Evolutionary conservation across 1,139 yeast genomes (phyloP), one percentile per base, ranked within the genome.

Genomic region (Schwanniomyces etchellsii): DNA sequence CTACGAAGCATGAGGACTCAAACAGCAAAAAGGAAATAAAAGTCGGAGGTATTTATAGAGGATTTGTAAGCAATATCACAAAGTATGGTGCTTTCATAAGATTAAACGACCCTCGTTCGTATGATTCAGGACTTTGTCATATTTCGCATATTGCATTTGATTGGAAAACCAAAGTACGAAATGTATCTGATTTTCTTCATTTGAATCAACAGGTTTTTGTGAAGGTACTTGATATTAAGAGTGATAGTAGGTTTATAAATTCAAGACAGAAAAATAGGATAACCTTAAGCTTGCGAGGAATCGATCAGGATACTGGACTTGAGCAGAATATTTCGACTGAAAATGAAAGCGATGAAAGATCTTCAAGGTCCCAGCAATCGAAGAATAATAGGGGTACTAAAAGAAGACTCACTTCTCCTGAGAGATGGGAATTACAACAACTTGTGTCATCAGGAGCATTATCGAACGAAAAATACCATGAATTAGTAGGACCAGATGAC

Each of bases 381-480:
- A 30, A 6, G 13, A 32, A 22, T 15, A 26, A 28, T 13, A 24
- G 39, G 18, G 38, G 40, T 9, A 29, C 34, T 12, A 55, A 63
- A 34, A 65, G 77, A 43, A 60, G 85, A 30, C 52, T 81, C 23
- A 80, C 93, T 0, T 81, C 94, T 0, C 94, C 95, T 1, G 97
- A 89, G 51, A 59, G 89, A 35, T 89, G 96, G 95, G 96, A 89
- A 47, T 70, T 85, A 31, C 65, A 84, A 20, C 96, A 89, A 47
- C 60, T 85, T 20, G 80, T 82, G 21, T 82, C 93, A 0, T 77
- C 93, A 3, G 95, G 95, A 2, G 91, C 74, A 0, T 75, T 77
- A 0, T 66, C 77, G 2, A 74, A 81, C 0, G 69, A 77, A 9
- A 91, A 81, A 36, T 79, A 79, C 44, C 91, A 91, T 2, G 93